These are phyloP conservation scores for Boletus eberwhitei DNA, from an alignment of 768 basidiomycete species.

Conservation along the genomic window DNA sequence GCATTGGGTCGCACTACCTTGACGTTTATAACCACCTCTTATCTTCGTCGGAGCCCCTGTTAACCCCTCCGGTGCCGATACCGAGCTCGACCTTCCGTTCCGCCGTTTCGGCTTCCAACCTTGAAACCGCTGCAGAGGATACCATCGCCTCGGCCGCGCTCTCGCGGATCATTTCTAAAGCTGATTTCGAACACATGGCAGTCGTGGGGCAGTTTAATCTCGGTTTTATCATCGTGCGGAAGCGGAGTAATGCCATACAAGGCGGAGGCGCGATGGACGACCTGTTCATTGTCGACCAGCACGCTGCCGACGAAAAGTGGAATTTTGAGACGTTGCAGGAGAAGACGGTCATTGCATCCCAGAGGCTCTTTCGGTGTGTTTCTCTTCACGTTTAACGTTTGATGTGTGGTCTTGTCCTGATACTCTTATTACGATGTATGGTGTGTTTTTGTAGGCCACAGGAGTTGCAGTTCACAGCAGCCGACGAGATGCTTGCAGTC, in stretches of 20 bases:
- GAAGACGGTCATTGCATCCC: conserved; percentile 86
- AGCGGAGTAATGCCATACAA: conserved; percentile 35
- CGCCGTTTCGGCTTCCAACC: conserved; percentile 27
- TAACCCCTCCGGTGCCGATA: neutral
- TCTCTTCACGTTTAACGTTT: neutral
- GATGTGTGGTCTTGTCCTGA: neutral
- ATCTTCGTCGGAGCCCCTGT: neutral
- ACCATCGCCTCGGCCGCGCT: conserved; percentile 63
- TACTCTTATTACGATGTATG: neutral
- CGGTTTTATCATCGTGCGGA: conserved; percentile 87
- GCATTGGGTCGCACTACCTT: conserved; percentile 21
- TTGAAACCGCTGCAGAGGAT: conserved; percentile 45
- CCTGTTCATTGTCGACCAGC: conserved; percentile 95
- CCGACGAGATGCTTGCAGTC: conserved; percentile 82
- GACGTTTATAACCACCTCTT: conserved; percentile 13
- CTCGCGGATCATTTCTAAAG: conserved; percentile 80
- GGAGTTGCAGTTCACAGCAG: conserved; percentile 76
- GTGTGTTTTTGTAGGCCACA: conserved; percentile 53
- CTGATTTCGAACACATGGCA: conserved; percentile 81
- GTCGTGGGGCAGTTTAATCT: conserved; percentile 93
- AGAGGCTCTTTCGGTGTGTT: conserved; percentile 73
- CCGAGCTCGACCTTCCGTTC: conserved; percentile 18
- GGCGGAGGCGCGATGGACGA: conserved; percentile 57
- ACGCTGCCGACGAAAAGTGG: conserved; percentile 97
- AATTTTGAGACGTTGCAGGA: conserved; percentile 94